Evolutionary conservation across 208 protist genomes (phyloP), one percentile per base, ranked within the genome.

Genomic region (Acanthamoeba divionensis): DNA sequence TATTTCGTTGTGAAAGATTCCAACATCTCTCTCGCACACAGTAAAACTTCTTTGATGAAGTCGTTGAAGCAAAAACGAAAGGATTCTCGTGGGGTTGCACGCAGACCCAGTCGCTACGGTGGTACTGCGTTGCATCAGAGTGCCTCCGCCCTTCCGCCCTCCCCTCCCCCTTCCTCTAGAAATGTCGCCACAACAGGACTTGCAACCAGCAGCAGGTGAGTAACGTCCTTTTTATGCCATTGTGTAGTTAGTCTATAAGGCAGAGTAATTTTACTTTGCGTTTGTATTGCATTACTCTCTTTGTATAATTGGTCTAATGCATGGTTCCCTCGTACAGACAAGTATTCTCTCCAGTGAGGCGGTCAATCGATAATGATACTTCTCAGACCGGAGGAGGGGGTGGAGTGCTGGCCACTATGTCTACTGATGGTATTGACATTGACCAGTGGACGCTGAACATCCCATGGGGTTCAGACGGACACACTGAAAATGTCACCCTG

Each of bases 391-490:
- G 66, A 0, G 8, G 29, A 4, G 4, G 66, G 4, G n/a, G 24
- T 13, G 33, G 13, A 29, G 66, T 48, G 6, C 67, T 55, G 67
- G 52, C 52, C 15, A 12, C 63, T 71, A 24, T 71, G 15, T 71
- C 63, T 15, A 71, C 63, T 21, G 63, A 71, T 71, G 63, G 63
- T 13, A 71, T 71, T 29, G 63, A 71, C 63, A 71, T 71, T 24
- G n/a, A 13, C 15, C 15, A 71, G 12, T 71, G 63, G 63, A 15
- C 15, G 12, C 13, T 71, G 18, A 15, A 21, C 15, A 29, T 71
- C 15, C 15, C 15, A 18, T 36, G 15, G 24, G 12, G 12, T 18
- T 29, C 15, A 13, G 63, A 24, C 18, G 63, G 63, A 15, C 15
- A 13, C 63, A 13, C 15, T 13, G 63, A 71, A 29, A 24, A 71